Conservation (phyloP, 139 green algal species). For the Tetradesmus lagerheimii region DNA sequence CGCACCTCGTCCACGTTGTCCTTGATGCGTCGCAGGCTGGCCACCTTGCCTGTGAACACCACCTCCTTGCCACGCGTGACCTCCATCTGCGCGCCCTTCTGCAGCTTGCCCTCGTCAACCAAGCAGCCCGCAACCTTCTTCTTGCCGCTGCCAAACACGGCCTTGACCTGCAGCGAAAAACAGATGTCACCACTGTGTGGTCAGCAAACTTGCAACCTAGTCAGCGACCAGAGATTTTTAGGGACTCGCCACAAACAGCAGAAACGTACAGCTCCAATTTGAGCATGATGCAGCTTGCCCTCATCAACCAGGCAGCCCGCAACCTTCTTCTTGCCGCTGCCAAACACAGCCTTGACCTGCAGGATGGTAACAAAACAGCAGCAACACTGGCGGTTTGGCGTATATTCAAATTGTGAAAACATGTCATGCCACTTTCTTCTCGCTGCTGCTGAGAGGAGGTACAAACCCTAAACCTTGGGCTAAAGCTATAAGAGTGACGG, state of each 20-base stretch:
- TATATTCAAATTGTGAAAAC: too few relatives aligned
- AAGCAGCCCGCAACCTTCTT: conserved; percentile 86
- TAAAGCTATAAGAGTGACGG: too few relatives aligned
- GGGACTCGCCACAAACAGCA: too few relatives aligned
- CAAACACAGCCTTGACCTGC: conserved; percentile 90
- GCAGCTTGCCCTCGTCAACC: conserved; percentile 78
- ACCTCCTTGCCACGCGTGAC: conserved; percentile 75
- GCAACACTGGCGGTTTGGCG: too few relatives aligned
- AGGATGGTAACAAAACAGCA: not conserved
- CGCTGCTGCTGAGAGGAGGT: too few relatives aligned
- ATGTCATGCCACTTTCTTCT: too few relatives aligned
- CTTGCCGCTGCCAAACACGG: conserved; percentile 89
- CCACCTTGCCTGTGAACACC: conserved; percentile 84
- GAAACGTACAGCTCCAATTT: too few relatives aligned
- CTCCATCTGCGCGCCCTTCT: conserved; percentile 57
- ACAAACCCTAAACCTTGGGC: too few relatives aligned
- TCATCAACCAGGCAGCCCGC: conserved; percentile 81
- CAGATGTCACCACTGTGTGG: too few relatives aligned
- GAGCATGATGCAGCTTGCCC: too few relatives aligned
- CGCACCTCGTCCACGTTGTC: conserved; percentile 93
- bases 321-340: conserved; percentile 78
- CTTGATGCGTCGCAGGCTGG: conserved; percentile 91
- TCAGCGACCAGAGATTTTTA: too few relatives aligned
- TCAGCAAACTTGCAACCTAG: too few relatives aligned
- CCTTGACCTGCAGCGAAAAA: conserved; percentile 67